Evolutionary conservation across 129 eudicot genomes (phyloP).

Genomic region (Arctium lappa): DNA sequence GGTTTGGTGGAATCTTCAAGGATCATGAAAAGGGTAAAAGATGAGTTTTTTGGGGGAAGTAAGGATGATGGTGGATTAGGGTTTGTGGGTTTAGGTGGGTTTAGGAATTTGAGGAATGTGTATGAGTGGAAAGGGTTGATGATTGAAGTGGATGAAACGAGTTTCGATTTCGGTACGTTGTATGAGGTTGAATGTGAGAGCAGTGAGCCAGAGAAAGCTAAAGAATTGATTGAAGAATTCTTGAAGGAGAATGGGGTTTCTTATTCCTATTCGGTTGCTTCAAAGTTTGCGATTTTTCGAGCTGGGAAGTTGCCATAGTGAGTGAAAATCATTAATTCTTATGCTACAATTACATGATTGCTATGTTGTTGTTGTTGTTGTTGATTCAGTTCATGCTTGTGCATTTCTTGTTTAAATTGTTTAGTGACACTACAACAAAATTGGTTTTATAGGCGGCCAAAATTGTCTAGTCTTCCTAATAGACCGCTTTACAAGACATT

Average conservation of each 20-base stretch:
- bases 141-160: constrained; percentile 78
- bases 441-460: no score
- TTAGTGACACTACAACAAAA: background rate
- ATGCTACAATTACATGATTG: background rate
- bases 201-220: constrained; percentile 73
- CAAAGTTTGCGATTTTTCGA: constrained; percentile 87
- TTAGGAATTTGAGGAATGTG: constrained; percentile 80
- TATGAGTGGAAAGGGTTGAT: constrained; percentile 84
- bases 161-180: constrained; percentile 72
- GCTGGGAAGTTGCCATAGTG: constrained; percentile 75
- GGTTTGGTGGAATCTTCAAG: constrained; percentile 36
- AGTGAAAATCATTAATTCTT: constrained; percentile 24
- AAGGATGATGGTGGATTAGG: constrained; percentile 9
- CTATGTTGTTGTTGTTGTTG: background rate
- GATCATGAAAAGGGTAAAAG: constrained; percentile 63
- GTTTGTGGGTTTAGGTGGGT: constrained; percentile 81
- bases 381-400: background rate
- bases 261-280: constrained; percentile 55
- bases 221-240: constrained; percentile 61
- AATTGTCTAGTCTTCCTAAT: no score
- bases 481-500: no score
- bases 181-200: constrained; percentile 97
- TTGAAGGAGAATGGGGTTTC: constrained; percentile 68
- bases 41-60: constrained; percentile 45
- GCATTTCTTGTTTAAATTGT: background rate